These are phyloP conservation scores for Mitragyna speciosa DNA, from an alignment of 257 asterid genomes.

Conservation along the genomic window DNA sequence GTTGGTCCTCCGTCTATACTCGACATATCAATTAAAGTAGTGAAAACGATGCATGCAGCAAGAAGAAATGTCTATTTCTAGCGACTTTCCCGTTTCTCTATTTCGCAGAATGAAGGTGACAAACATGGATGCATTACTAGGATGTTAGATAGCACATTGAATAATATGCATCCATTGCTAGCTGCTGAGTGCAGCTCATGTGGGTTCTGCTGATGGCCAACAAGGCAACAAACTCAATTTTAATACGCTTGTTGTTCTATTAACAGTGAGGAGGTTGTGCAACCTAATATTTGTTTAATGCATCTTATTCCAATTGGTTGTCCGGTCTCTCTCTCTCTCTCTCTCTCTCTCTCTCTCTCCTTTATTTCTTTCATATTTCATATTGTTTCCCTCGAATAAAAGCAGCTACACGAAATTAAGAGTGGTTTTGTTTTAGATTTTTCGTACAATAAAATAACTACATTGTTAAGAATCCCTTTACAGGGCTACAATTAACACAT, in stretches of 20 bases:
- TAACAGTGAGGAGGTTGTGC: background rate
- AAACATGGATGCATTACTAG: conserved; percentile 3
- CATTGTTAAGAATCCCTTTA: too few relatives aligned
- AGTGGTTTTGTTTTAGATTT: background rate
- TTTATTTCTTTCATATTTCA: background rate
- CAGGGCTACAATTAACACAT: background rate
- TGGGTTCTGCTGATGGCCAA: conserved; percentile 28
- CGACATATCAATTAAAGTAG: background rate
- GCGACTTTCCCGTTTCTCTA: background rate
- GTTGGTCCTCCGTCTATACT: background rate
- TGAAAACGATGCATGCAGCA: conserved; percentile 1
- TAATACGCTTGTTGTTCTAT: background rate
- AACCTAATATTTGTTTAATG: conserved; percentile 12
- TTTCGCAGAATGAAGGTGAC: conserved; percentile 10
- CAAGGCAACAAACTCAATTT: conserved; percentile 21
- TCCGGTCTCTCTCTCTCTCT: conserved; percentile 20
- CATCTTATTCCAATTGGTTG: conserved; percentile 13
- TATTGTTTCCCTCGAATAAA: conserved; percentile 25
- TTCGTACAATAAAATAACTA: too few relatives aligned
- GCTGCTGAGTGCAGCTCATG: conserved; percentile 17
- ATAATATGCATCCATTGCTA: background rate
- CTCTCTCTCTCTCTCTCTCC: conserved; percentile 17
- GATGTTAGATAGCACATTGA: background rate
- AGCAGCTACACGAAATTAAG: conserved; percentile 5
- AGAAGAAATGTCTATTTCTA: conserved; percentile 11